Evolutionary conservation across 768 basidiomycete species (phyloP), one percentile per base, ranked within the genome.

Genomic region (Lentinula detonsa): DNA sequence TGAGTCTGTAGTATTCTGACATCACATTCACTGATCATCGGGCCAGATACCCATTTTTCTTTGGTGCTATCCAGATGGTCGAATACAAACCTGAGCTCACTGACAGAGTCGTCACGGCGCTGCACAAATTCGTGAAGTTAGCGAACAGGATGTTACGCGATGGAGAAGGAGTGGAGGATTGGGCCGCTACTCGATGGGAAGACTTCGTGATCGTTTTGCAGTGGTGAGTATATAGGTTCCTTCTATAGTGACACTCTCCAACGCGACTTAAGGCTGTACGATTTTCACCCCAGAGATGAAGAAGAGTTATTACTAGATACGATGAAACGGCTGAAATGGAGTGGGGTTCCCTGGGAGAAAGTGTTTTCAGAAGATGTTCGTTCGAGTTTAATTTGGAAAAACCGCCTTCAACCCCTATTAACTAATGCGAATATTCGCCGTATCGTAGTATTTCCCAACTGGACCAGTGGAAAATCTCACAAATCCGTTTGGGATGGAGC

Each of bases 161-260:
- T 39, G 81, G 80, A 16, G 67, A 80, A 62, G 84, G 83, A 15
- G 74, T 83, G 21, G 82, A 84, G 50, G 66, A 72, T 1, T 85
- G 84, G 83, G 71, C 80, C 15, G 71, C 75, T 18, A 82, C 83
- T 0, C 78, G 84, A 39, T 84, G 82, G 82, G 82, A 82, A 66
- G 83, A 85, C 63, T 84, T 83, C 61, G 80, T 84, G 16, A 80
- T 84, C 2, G 69, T 74, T 18, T 64, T 84, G 64, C 81, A 84
- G 68, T 85, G 83, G 83, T 82, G 67, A 48, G 67, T 28, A 10
- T 10, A 1, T 13, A 10, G 2, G 5, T 39, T 37, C n/a, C 37
- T 18, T 39, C n/a, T 13, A 6, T 8, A 16, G 49, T 13, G 21
- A 35, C n/a, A 4, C 37, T 35, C 11, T 2, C 15, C 8, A 40